phyloP scores from a whole-genome alignment of 2,329 filamentous ascomycete species.

The Ophiostoma ips region DNA sequence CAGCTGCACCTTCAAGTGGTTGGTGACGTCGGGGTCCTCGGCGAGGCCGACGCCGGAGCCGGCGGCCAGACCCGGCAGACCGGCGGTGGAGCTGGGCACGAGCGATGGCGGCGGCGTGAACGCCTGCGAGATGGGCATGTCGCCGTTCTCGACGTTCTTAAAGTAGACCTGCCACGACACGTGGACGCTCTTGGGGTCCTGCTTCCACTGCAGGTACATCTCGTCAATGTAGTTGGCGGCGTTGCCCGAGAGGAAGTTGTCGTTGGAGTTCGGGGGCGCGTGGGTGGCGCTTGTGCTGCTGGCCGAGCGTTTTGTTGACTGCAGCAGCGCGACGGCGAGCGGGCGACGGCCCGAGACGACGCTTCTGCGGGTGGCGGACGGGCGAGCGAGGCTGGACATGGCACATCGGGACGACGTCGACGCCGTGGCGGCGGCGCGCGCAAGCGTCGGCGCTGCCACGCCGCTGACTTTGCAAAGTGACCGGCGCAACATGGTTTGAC shows the following conservation, averaged over 20 bases:
- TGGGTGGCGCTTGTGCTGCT: constrained; percentile 35
- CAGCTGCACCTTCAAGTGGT: constrained; percentile 96
- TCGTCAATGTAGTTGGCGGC: constrained; percentile 98
- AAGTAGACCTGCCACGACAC: constrained; percentile 99
- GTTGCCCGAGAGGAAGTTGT: constrained; percentile 93
- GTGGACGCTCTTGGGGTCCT: constrained; percentile 85
- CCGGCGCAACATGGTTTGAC: constrained; percentile 10
- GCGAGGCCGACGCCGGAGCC: constrained; percentile 51
- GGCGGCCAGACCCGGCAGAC: constrained; percentile 53
- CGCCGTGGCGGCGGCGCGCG: constrained; percentile 7
- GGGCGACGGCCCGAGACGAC: constrained; percentile 34
- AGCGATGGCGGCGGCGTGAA: constrained; percentile 93
- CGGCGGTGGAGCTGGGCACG: constrained; percentile 67
- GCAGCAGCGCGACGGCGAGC: constrained; percentile 28
- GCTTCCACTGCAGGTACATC: constrained; percentile 98
- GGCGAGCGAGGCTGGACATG: constrained; percentile 3
- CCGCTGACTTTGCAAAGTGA: constrained; percentile 12
- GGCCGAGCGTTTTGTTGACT: constrained; percentile 37
- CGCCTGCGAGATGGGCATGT: constrained; percentile 94
- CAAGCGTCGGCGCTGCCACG: constrained; percentile 5
- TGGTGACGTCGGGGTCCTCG: constrained; percentile 71
- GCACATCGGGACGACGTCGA: constrained; percentile 5
- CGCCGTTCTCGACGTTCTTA: constrained; percentile 95
- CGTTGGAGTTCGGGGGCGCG: constrained; percentile 61
- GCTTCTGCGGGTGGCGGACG: neutral